Evolutionary conservation across 176 grass and related monocot genomes (phyloP), one percentile per base, ranked within the genome.

Genomic region (Miscanthus lutarioriparius): DNA sequence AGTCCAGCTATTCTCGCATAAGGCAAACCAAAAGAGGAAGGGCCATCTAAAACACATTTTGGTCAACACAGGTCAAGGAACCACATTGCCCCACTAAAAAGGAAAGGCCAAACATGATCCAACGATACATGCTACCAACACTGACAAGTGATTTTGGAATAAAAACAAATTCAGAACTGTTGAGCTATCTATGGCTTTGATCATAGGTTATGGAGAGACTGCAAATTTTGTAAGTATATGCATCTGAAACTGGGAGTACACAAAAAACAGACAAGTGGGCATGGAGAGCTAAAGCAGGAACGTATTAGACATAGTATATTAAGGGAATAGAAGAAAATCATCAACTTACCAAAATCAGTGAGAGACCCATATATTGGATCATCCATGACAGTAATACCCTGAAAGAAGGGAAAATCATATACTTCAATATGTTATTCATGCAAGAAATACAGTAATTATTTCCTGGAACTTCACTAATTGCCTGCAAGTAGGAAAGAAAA

Each of bases 281-380:
- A 77, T 33, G 67, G 23, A 47, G 10, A 39, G 16, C 61, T 84
- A 75, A 89, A 74, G 38, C 37, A 84, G 43, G 56, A 26, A 22
- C 19, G 5, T 30, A 64, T 13, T 27, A 28, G 25, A 64, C 25
- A 58, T 67, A 80, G 44, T 47, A 85, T 47, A 80, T 67, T 39
- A 70, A 26, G 2, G n/a, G 3, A 70, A 59, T 14, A 63, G 1
- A 64, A 28, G 13, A 76, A 85, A 59, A 72, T 80, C 8, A 70
- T 88, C 35, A 47, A 65, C 56, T 84, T 90, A 95, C 90, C 87
- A 51, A 95, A 88, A 86, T 95, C 93, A 82, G 81, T 78, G 86
- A 95, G 90, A 78, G 90, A 88, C 1, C 87, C 87, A 86, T 95
- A 95, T 82, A 95, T 92, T 51, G 90, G 64, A 90, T 95, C 93